Conservation (phyloP, 495 filamentous ascomycete species). For the Aspergillus heteromorphus region DNA sequence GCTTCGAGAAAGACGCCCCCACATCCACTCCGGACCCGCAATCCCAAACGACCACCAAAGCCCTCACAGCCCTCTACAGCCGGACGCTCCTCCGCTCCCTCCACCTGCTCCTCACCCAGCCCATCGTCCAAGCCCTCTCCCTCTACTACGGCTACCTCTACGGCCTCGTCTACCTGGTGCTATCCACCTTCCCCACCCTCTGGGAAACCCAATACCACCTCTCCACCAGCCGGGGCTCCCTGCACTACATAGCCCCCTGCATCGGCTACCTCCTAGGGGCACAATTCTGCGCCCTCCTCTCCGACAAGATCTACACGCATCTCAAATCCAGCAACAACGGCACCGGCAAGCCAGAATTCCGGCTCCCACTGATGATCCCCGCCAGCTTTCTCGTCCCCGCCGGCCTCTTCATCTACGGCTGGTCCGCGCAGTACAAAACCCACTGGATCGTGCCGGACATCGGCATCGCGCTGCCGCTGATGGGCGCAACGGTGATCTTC, state of each 20-base stretch:
- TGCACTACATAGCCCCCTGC: conserved; percentile 13
- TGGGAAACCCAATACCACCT: conserved; percentile 8
- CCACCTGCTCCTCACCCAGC: conserved; percentile 10
- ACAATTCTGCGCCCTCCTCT: conserved; percentile 8
- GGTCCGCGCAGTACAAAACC: conserved; percentile 10
- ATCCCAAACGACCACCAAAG: conserved; percentile 1
- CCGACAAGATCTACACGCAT: neutral
- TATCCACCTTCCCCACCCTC: conserved; percentile 12
- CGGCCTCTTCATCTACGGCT: conserved; percentile 16
- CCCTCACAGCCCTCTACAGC: neutral
- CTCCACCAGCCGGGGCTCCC: conserved; percentile 3
- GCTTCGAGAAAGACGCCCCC: conserved; percentile 4
- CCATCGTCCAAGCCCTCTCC: conserved; percentile 6
- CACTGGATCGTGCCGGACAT: conserved; percentile 51
- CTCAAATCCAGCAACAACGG: neutral
- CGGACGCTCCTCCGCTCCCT: conserved; percentile 8
- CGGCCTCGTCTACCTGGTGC: conserved; percentile 13
- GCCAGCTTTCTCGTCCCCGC: conserved; percentile 10
- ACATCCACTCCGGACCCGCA: neutral
- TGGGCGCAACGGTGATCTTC: conserved; percentile 27
- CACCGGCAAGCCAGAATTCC: conserved; percentile 9
- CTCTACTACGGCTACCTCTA: conserved; percentile 12
- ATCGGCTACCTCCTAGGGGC: conserved; percentile 10
- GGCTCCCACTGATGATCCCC: conserved; percentile 12
- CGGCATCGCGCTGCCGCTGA: conserved; percentile 39